Percentiles rank a stretch among this genome's conserved stretches.
Conservation (phyloP, 805 yeast genomes). For the Cyberlindnera euphorbiiphila region DNA sequence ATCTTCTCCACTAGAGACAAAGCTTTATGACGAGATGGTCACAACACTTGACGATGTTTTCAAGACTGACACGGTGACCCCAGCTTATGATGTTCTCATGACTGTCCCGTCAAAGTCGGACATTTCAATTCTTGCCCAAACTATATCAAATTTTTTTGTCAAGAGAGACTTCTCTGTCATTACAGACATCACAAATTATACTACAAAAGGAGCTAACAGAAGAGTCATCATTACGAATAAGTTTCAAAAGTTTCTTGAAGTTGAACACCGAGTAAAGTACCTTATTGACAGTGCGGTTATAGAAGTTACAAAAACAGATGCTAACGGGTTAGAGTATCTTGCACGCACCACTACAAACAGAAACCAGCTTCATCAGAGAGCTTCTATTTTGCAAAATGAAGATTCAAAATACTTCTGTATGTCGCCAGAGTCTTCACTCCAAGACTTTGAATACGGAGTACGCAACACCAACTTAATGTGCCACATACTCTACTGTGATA, state of each 20-base stretch:
- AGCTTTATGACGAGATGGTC: conserved; percentile 5
- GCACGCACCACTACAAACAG: not conserved
- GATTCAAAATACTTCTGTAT: conserved; percentile 14
- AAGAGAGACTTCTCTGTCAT: conserved; percentile 6
- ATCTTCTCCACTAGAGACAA: not conserved
- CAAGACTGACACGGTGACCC: conserved; percentile 3
- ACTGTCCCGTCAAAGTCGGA: conserved; percentile 5
- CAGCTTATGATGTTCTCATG: conserved; percentile 10
- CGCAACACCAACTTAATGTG: conserved; percentile 2
- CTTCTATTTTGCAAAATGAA: conserved; percentile 3
- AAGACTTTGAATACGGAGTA: conserved; percentile 4
- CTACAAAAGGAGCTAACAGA: conserved; percentile 5
- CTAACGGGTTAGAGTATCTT: conserved; percentile 9
- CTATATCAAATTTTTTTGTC: not conserved
- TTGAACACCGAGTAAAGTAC: conserved; percentile 13
- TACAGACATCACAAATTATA: conserved; percentile 9
- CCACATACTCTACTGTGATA: conserved; percentile 2
- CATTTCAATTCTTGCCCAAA: not conserved
- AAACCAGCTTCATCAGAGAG: conserved; percentile 3
- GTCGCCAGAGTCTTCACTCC: not conserved
- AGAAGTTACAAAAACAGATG: conserved; percentile 1
- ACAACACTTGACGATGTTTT: conserved; percentile 1
- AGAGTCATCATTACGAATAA: conserved; percentile 3
- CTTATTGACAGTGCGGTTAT: conserved; percentile 12
- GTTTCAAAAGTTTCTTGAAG: not conserved